These are phyloP conservation scores for Otatea glauca DNA, from an alignment of 176 grass and related monocot species.

Conservation along the genomic window DNA sequence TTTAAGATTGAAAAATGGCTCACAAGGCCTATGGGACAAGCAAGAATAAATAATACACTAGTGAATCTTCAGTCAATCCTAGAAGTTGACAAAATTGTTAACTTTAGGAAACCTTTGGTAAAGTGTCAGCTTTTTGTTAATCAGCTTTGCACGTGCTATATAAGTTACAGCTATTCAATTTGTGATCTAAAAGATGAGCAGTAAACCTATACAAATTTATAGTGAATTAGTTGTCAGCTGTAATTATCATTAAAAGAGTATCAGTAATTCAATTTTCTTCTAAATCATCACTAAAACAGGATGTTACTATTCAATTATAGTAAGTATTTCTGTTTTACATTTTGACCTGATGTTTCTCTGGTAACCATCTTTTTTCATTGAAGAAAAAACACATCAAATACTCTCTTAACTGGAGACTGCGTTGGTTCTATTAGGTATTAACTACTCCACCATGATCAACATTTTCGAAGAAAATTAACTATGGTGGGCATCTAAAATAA, in stretches of 20 bases:
- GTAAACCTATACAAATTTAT: background rate
- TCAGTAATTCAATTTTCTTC: background rate
- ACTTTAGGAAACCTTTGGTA: background rate
- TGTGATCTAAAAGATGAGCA: background rate
- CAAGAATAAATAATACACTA: background rate
- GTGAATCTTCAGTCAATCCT: background rate
- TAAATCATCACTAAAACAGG: background rate
- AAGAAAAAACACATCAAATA: background rate
- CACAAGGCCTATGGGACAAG: background rate
- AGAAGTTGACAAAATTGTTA: background rate
- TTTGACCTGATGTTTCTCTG: background rate
- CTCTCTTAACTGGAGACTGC: background rate
- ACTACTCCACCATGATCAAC: background rate
- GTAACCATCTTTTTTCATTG: background rate
- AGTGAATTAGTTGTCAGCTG: background rate
- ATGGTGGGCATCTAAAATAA: slow-evolving; percentile 3
- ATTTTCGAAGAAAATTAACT: background rate
- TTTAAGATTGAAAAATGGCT: background rate
- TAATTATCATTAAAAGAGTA: background rate
- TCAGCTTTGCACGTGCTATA: background rate
- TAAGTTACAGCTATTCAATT: background rate
- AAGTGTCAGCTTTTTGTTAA: background rate
- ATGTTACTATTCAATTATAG: background rate
- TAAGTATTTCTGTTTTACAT: background rate
- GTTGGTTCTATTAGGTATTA: slow-evolving; percentile 8